Evolutionary conservation across 2,329 filamentous ascomycete species (phyloP).

Genomic region (Verticillium longisporum): DNA sequence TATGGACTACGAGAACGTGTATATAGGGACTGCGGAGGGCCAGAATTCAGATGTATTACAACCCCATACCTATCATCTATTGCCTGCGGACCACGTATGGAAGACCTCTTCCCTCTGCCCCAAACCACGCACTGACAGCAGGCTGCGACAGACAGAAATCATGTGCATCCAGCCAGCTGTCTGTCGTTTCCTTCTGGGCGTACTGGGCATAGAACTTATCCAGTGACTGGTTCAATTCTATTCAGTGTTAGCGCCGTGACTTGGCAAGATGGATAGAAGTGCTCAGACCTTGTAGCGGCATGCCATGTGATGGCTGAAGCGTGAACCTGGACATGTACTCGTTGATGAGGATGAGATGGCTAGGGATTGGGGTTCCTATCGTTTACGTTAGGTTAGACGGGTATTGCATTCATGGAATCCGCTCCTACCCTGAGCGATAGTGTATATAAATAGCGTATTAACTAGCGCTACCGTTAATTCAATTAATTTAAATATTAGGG

Average conservation of each 20-base stretch:
- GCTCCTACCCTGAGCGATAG: constrained; percentile 9
- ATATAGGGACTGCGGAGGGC: no score
- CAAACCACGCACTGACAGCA: no score
- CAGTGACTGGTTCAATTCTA: constrained; percentile 7
- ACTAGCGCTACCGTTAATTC: no score
- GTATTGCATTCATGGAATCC: background rate
- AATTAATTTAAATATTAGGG: no score
- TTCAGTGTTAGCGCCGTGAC: background rate
- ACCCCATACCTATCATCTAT: no score
- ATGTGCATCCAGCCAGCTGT: no score
- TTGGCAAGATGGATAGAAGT: background rate
- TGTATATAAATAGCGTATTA: constrained; percentile 10
- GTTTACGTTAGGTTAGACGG: background rate
- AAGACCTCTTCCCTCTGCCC: no score
- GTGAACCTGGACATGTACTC: constrained; percentile 10
- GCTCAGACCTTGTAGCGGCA: constrained; percentile 10
- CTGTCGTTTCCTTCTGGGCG: no score
- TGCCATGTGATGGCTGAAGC: constrained; percentile 13
- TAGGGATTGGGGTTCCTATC: constrained; percentile 6
- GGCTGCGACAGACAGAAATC: no score
- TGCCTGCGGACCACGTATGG: no score
- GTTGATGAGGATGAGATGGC: constrained; percentile 10
- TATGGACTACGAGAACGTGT: no score
- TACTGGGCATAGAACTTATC: constrained; percentile 11
- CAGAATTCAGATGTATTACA: no score